phyloP scores from a whole-genome alignment of 2,329 filamentous ascomycete genomes.

The Ceratocystis papillata region DNA sequence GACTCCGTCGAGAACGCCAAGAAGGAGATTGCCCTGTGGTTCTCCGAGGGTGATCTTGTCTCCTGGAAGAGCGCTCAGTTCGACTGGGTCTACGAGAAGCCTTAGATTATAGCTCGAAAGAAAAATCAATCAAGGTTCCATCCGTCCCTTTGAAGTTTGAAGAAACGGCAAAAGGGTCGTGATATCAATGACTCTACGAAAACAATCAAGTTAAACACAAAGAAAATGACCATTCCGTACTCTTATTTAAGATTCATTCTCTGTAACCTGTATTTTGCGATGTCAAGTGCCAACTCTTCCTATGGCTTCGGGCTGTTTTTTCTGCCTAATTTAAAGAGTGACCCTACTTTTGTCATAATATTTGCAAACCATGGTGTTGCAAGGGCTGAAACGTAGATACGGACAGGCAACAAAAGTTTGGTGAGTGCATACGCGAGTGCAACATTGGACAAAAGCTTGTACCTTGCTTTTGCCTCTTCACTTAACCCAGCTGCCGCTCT shows the following conservation, averaged over 20 bases:
- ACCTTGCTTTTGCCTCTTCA: conserved; percentile 30
- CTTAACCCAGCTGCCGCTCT: conserved; percentile 30
- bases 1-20: conserved; percentile 97
- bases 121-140: conserved; percentile 3
- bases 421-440: conserved; percentile 86
- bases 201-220: conserved; percentile 23
- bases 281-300: background rate
- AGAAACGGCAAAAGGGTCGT: background rate
- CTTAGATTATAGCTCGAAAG: conserved; percentile 32
- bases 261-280: background rate
- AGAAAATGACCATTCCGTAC: background rate
- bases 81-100: conserved; percentile 97
- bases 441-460: conserved; percentile 54
- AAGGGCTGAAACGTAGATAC: conserved; percentile 72
- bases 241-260: background rate
- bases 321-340: background rate
- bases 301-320: background rate
- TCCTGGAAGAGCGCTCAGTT: conserved; percentile 73
- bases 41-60: conserved; percentile 77
- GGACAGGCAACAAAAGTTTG: conserved; percentile 68
- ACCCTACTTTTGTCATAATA: background rate
- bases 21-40: conserved; percentile 99
- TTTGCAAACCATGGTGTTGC: conserved; percentile 86
- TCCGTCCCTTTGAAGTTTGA: conserved; percentile 4
- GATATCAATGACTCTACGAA: conserved; percentile 21